phyloP scores from a whole-genome alignment of 306 rosid genomes.

The Cicer bijugum region DNA sequence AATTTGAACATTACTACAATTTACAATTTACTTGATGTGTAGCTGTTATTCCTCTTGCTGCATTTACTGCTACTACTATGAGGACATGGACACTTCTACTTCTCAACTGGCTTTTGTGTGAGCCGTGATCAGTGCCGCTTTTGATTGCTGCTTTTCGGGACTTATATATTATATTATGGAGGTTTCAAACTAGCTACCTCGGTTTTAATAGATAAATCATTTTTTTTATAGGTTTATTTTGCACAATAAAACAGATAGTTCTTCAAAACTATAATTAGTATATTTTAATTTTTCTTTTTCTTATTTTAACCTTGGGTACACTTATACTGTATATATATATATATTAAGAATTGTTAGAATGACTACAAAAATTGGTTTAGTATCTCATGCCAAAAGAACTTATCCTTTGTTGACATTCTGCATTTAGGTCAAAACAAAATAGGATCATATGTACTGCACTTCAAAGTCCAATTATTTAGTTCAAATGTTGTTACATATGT shows the following conservation, averaged over 20 bases:
- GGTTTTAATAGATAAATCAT: neutral
- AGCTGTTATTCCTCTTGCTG: too few species aligned
- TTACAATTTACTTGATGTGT: too few species aligned
- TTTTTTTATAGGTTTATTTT: neutral
- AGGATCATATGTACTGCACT: neutral
- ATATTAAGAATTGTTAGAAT: neutral
- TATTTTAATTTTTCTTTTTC: neutral
- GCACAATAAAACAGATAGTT: constrained; percentile 1
- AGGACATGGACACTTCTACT: constrained; percentile 29
- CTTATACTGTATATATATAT: neutral
- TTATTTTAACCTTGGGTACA: neutral
- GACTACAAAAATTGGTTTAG: neutral
- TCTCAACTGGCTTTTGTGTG: constrained; percentile 7
- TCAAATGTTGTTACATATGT: neutral
- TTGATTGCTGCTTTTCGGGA: constrained; percentile 35
- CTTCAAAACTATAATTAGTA: neutral
- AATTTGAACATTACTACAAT: too few species aligned
- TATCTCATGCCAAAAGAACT: neutral
- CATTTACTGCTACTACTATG: constrained; percentile 33
- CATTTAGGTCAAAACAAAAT: neutral
- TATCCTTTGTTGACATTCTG: neutral
- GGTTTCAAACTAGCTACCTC: neutral
- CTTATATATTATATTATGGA: neutral
- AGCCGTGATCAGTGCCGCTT: constrained; percentile 44
- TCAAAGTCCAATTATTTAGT: constrained; percentile 4